Evolutionary conservation across 1,139 yeast genomes (phyloP).

Genomic region (Pichia sp.): DNA sequence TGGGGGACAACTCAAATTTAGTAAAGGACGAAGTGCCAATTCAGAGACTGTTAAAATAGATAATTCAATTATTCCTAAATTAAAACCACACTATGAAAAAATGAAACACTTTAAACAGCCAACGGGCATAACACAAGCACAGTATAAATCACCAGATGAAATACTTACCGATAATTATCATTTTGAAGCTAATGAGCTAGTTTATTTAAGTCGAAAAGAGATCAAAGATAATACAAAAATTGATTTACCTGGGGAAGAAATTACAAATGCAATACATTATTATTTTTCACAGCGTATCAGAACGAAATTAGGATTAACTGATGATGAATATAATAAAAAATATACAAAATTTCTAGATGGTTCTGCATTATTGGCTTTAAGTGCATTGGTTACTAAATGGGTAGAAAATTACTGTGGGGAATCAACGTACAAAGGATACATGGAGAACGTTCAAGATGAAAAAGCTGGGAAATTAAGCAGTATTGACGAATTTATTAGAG

Average conservation of each 20-base stretch:
- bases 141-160: slow-evolving; percentile 26
- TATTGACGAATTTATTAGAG: slow-evolving; percentile 12
- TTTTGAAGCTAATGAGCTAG: slow-evolving; percentile 21
- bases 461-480: neutral
- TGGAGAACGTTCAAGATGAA: slow-evolving; percentile 7
- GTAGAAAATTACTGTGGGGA: slow-evolving; percentile 40
- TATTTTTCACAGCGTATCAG: slow-evolving; percentile 32
- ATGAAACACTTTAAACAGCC: slow-evolving; percentile 19
- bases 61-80: slow-evolving; percentile 15
- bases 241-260: slow-evolving; percentile 47
- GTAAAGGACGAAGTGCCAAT: slow-evolving; percentile 2
- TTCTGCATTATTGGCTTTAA: slow-evolving; percentile 47
- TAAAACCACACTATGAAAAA: slow-evolving; percentile 7
- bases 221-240: slow-evolving; percentile 16
- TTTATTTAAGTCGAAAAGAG: slow-evolving; percentile 23
- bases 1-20: slow-evolving; percentile 7
- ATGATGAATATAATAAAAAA: slow-evolving; percentile 18
- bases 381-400: slow-evolving; percentile 48
- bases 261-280: slow-evolving; percentile 48
- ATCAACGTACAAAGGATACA: slow-evolving; percentile 11
- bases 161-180: slow-evolving; percentile 18
- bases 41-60: slow-evolving; percentile 9
- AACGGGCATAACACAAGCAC: slow-evolving; percentile 10
- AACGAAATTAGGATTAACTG: slow-evolving; percentile 14
- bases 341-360: slow-evolving; percentile 39